Conservation (phyloP, 2,329 filamentous ascomycete genomes). For the Hypoxylon sp. region DNA sequence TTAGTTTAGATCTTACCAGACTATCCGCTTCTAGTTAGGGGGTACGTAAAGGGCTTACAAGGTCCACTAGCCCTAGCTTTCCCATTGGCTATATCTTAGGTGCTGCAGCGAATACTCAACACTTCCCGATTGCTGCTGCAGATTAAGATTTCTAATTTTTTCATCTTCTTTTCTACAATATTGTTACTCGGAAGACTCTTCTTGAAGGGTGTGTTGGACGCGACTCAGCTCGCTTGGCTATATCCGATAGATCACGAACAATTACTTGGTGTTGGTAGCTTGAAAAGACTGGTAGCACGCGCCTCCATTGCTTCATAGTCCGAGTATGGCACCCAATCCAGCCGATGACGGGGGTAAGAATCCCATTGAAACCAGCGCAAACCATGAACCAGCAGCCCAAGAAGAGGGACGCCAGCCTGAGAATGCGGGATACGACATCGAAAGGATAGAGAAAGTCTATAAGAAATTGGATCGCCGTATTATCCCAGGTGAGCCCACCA, state of each 20-base stretch:
- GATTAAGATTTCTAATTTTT: slow-evolving; percentile 7
- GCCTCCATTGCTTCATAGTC: slow-evolving; percentile 61
- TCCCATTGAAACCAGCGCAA: slow-evolving; percentile 31
- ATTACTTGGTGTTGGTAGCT: no score
- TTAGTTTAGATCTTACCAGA: no score
- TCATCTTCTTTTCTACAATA: slow-evolving; percentile 4
- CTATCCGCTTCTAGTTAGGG: slow-evolving; percentile 30
- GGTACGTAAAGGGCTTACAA: neutral
- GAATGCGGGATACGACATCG: slow-evolving; percentile 53
- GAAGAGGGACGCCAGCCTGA: slow-evolving; percentile 31
- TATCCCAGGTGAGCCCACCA: slow-evolving; percentile 59
- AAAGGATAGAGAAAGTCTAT: slow-evolving; percentile 64
- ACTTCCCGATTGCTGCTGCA: no score
- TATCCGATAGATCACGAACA: no score
- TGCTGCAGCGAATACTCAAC: slow-evolving; percentile 15
- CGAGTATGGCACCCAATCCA: slow-evolving; percentile 55
- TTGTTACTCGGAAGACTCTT: no score
- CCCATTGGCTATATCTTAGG: slow-evolving; percentile 23
- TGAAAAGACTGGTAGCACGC: slow-evolving; percentile 60
- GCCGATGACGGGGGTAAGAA: slow-evolving; percentile 47
- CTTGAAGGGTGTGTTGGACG: no score
- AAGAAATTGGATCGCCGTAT: slow-evolving; percentile 67
- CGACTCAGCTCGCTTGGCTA: neutral
- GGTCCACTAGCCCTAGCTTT: slow-evolving; percentile 14
- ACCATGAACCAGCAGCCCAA: slow-evolving; percentile 28